Percentiles rank a stretch among this genome's conserved stretches.
phyloP scores from a whole-genome alignment of 768 basidiomycete genomes.

The Rhodotorula kratochvilovae region DNA sequence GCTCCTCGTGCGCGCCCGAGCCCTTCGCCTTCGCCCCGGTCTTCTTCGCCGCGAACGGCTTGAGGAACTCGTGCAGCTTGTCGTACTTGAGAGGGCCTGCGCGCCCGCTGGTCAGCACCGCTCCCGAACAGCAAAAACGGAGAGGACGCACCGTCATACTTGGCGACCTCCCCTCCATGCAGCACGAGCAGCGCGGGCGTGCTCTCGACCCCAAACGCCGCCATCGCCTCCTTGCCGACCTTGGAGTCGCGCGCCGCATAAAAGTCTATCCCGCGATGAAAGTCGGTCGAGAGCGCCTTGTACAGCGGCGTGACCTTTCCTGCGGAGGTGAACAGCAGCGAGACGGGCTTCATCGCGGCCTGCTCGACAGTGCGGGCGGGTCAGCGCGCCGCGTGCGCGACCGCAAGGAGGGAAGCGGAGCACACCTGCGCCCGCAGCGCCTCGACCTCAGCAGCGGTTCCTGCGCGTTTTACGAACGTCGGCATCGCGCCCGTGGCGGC shows the following conservation, averaged over 20 bases:
- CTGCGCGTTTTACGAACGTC: constrained; percentile 37
- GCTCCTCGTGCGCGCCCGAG: constrained; percentile 7
- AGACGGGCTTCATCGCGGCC: constrained; percentile 39
- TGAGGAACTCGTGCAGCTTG: constrained; percentile 26
- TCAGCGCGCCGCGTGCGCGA: background rate
- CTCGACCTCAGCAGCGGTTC: constrained; percentile 24
- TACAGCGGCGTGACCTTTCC: constrained; percentile 40
- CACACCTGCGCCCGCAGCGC: constrained; percentile 22
- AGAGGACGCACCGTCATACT: constrained; percentile 38
- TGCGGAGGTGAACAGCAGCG: constrained; percentile 42
- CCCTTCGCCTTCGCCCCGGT: background rate
- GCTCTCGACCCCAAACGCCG: constrained; percentile 36
- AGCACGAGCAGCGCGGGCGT: constrained; percentile 37
- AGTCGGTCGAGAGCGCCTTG: constrained; percentile 44
- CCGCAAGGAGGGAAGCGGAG: background rate
- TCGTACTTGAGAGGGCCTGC: constrained; percentile 37
- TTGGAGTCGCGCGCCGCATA: constrained; percentile 41
- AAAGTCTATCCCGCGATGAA: constrained; percentile 37
- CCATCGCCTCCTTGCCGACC: constrained; percentile 28
- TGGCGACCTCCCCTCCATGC: constrained; percentile 17
- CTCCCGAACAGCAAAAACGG: too few relatives aligned
- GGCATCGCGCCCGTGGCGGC: constrained; percentile 40
- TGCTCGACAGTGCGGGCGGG: background rate
- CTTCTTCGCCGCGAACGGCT: background rate
- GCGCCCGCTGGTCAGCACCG: background rate